Evolutionary conservation across 805 yeast genomes (phyloP).

Genomic region (Pichia scutulata): DNA sequence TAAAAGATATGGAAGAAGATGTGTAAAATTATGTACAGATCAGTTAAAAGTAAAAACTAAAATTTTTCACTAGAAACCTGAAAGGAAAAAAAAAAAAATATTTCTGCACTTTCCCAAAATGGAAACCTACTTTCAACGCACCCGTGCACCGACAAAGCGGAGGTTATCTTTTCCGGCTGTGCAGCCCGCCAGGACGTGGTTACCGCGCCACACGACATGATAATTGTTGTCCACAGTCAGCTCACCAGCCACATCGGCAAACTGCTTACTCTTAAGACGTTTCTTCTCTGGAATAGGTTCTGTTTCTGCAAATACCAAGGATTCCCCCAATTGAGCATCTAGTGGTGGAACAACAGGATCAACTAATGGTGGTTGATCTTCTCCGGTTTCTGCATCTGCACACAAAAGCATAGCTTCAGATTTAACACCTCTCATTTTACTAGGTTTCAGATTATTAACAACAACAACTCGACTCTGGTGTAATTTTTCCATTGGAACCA

Average conservation of each 20-base stretch:
- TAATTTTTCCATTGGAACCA: conserved; percentile 33
- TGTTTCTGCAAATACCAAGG: conserved; percentile 30
- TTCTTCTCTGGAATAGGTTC: conserved; percentile 5
- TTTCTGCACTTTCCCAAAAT: not conserved
- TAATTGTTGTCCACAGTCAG: not conserved
- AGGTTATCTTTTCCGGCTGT: not conserved
- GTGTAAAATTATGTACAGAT: not conserved
- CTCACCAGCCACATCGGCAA: not conserved
- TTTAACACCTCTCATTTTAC: conserved; percentile 53
- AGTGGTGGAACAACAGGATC: conserved; percentile 43
- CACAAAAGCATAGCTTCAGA: conserved; percentile 65
- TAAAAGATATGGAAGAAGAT: not conserved
- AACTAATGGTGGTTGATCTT: conserved; percentile 22
- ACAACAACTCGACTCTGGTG: conserved; percentile 39
- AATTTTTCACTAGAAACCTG: not conserved
- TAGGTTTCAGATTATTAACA: conserved; percentile 49
- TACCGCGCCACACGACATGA: conserved; percentile 1
- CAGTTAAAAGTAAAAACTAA: not conserved
- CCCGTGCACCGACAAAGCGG: conserved; percentile 5
- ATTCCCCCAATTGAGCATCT: conserved; percentile 31
- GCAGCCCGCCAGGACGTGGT: not conserved
- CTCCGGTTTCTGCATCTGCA: conserved; percentile 28
- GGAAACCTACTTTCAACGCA: conserved; percentile 1
- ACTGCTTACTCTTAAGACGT: conserved; percentile 2
- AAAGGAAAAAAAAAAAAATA: not conserved